These are phyloP conservation scores for Aureobasidium mangrovei DNA, from an alignment of 2,329 filamentous ascomycete genomes.

Conservation along the genomic window DNA sequence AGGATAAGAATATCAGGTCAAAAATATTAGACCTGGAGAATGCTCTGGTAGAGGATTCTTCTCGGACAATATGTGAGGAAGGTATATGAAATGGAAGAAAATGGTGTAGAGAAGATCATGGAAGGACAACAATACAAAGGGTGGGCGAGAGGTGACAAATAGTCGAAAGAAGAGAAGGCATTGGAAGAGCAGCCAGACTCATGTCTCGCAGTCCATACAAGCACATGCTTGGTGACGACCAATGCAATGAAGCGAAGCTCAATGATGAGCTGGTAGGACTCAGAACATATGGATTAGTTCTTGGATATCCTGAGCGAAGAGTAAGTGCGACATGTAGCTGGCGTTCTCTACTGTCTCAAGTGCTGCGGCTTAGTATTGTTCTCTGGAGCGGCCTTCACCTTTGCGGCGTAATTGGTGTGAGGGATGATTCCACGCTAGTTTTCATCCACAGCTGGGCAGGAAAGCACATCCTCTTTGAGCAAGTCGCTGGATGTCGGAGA, in stretches of 20 bases:
- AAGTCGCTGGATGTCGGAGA: no score
- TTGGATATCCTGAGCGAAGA: background rate
- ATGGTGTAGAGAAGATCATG: background rate
- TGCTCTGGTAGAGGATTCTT: background rate
- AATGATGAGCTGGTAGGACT: background rate
- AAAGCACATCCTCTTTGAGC: no score
- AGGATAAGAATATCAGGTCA: background rate
- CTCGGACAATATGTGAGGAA: background rate
- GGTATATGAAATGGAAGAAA: background rate
- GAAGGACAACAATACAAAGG: conserved; percentile 10
- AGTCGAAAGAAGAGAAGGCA: background rate
- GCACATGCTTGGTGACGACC: no score
- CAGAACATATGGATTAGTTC: background rate
- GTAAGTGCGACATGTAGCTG: background rate
- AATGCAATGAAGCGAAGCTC: background rate
- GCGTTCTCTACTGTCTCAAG: background rate
- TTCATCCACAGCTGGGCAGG: no score
- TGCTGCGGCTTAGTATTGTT: conserved; percentile 17
- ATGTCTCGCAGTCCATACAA: background rate
- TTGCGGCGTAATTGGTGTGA: no score
- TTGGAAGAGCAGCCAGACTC: background rate
- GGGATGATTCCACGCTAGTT: no score
- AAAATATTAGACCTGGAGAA: background rate
- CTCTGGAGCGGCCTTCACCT: background rate
- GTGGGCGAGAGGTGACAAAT: background rate